Evolutionary conservation across 1,139 yeast species (phyloP).

Genomic region (Magnusiomyces fungicola): DNA sequence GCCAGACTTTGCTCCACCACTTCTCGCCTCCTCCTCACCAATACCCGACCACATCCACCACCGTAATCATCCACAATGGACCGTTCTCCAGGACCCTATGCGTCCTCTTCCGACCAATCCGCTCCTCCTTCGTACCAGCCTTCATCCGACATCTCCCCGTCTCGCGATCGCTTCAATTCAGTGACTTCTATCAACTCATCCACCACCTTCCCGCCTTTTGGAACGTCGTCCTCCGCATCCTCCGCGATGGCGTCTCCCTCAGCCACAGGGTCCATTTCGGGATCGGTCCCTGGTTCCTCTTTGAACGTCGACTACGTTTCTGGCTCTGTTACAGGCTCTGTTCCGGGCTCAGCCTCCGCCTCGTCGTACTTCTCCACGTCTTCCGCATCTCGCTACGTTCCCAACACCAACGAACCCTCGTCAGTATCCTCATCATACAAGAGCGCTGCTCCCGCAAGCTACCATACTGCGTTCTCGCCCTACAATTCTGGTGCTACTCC

Average conservation of each 20-base stretch:
- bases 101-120: no score
- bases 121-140: neutral
- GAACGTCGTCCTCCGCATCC: slow-evolving; percentile 11
- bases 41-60: no score
- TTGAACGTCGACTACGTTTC: no score
- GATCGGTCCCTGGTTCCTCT: neutral
- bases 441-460: slow-evolving; percentile 15
- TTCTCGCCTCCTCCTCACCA: no score
- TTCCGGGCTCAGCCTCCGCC: slow-evolving; percentile 9
- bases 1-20: no score
- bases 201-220: neutral
- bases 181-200: neutral
- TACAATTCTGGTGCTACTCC: slow-evolving; percentile 7
- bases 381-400: slow-evolving; percentile 21
- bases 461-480: slow-evolving; percentile 13
- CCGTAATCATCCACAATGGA: no score
- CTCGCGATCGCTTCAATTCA: neutral
- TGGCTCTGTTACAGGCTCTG: neutral
- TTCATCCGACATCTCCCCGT: neutral
- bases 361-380: slow-evolving; percentile 14
- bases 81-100: no score
- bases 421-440: slow-evolving; percentile 29
- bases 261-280: no score
- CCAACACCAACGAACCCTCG: slow-evolving; percentile 28
- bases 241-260: slow-evolving; percentile 11